Conservation (phyloP, 345 rosid genomes). For the Populus ilicifolia region DNA sequence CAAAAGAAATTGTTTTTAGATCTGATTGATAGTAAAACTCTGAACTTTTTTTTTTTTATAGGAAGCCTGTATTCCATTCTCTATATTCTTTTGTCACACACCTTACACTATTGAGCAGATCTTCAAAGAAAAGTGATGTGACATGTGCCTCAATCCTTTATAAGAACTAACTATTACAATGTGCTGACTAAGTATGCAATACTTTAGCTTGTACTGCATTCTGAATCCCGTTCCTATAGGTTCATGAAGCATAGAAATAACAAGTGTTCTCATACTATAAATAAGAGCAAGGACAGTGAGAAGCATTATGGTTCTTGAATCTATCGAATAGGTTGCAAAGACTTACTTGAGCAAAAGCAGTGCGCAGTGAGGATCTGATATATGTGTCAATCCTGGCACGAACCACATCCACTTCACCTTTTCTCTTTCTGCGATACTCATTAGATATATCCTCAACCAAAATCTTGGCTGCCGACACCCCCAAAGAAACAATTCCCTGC, state of each 20-base stretch:
- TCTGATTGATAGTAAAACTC: not conserved
- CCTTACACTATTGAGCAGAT: not conserved
- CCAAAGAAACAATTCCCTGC: slow-evolving; percentile 83
- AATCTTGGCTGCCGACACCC: slow-evolving; percentile 83
- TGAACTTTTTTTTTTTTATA: not conserved
- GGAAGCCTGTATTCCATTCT: not conserved
- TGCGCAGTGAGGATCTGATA: slow-evolving; percentile 92
- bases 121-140: not conserved
- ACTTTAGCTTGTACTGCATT: not conserved
- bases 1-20: not conserved
- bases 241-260: not conserved
- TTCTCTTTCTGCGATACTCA: slow-evolving; percentile 87
- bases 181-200: slow-evolving; percentile 1
- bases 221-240: not conserved
- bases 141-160: not conserved
- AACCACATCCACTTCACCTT: slow-evolving; percentile 77
- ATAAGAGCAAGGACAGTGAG: not conserved
- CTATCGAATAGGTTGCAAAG: slow-evolving; percentile 1
- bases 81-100: not conserved
- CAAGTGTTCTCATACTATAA: not conserved
- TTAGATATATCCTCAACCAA: slow-evolving; percentile 92
- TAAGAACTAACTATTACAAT: not conserved
- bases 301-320: not conserved
- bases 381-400: slow-evolving; percentile 84
- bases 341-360: slow-evolving; percentile 99